phyloP scores from a whole-genome alignment of 345 rosid species.

The Aegle marmelos region DNA sequence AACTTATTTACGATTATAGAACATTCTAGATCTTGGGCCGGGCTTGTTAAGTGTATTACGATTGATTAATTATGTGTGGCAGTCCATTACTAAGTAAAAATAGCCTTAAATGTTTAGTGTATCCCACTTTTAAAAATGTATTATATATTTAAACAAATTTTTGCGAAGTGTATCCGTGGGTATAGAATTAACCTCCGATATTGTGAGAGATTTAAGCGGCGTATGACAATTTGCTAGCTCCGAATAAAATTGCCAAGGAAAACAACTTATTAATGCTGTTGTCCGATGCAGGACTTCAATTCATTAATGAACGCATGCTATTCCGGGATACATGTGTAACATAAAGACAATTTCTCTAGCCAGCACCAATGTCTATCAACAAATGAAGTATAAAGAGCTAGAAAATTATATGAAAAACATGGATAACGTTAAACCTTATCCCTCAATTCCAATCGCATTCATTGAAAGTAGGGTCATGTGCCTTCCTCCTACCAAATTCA shows the following conservation, averaged over 20 bases:
- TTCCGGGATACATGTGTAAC: neutral
- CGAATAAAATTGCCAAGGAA: neutral
- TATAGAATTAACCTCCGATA: too few species aligned
- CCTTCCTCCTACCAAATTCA: neutral
- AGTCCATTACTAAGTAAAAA: too few species aligned
- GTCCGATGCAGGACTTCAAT: neutral
- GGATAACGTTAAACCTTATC: slow-evolving; percentile 8
- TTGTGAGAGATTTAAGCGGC: too few species aligned
- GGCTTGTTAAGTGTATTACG: too few species aligned
- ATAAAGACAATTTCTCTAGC: neutral
- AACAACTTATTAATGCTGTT: neutral
- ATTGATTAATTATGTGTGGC: too few species aligned
- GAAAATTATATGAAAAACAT: neutral
- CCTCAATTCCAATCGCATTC: neutral
- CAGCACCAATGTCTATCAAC: neutral
- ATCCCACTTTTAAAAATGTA: too few species aligned
- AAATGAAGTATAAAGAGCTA: neutral
- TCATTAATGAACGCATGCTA: neutral
- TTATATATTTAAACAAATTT: too few species aligned
- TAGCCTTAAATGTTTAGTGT: too few species aligned
- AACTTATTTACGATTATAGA: too few species aligned
- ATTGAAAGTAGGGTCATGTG: neutral
- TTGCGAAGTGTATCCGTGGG: too few species aligned
- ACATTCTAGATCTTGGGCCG: too few species aligned
- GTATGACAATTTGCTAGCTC: too few species aligned